Evolutionary conservation across 306 rosid genomes (phyloP).

Genomic region (Castanospermum australe): DNA sequence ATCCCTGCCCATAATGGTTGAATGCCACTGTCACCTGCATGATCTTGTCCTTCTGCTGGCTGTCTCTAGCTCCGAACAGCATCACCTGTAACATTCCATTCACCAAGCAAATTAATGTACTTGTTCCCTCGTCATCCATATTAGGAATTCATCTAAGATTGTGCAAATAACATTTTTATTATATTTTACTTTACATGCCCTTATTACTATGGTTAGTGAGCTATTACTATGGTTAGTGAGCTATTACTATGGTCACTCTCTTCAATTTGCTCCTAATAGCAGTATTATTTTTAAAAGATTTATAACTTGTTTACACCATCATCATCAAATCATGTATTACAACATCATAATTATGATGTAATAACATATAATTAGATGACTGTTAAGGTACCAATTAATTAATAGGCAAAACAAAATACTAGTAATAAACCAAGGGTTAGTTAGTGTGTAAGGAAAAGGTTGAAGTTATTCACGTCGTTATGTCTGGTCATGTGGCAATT

Average conservation of each 20-base stretch:
- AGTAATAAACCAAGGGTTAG: neutral
- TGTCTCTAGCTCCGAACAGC: constrained; percentile 78
- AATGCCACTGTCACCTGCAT: constrained; percentile 89
- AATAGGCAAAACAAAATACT: neutral
- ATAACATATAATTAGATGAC: neutral
- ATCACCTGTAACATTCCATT: constrained; percentile 48
- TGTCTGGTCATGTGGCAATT: constrained; percentile 74
- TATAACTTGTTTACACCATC: no score
- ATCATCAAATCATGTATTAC: no score
- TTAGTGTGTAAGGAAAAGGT: neutral
- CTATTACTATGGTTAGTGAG: neutral
- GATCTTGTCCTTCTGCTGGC: constrained; percentile 36
- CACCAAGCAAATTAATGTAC: neutral
- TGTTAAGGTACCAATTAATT: neutral
- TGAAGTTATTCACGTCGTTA: constrained; percentile 41
- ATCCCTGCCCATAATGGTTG: constrained; percentile 78
- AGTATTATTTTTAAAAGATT: neutral
- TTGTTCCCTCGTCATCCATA: neutral
- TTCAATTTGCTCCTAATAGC: no score
- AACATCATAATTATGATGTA: neutral
- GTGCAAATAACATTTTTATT: no score
- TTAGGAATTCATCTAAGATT: neutral
- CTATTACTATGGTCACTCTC: neutral
- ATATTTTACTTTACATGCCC: no score
- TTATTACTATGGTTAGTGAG: neutral